Evolutionary conservation across 306 rosid genomes (phyloP), one percentile per base, ranked within the genome.

Genomic region (Phaseolus lunatus): DNA sequence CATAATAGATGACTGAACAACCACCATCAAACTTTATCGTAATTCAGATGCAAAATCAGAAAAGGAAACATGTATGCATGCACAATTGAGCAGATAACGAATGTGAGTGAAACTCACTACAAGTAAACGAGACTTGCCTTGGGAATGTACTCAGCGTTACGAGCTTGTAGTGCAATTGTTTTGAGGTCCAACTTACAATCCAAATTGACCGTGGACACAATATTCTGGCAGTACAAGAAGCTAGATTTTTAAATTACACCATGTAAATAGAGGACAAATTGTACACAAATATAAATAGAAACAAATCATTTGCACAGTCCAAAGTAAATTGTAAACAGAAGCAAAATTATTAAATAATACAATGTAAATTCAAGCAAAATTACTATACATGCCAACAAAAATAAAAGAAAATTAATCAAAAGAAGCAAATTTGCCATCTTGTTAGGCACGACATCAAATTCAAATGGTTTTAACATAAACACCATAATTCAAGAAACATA

Each of bases 121-220:
- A 31, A 5, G 35, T 31, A 31, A 31, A 31, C 6, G 35, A 31
- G 5, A 82, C 91, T 61, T 87, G 85, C 98, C 93, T 90, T 95
- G 72, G 99, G 99, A 86, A 90, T 95, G 89, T 95, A 95, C 86
- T 95, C 97, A 19, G 99, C 97, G 84, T 92, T 95, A 81, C 96
- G 94, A 74, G 99, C 99, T 82, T 88, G 96, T 26, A 90, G 86
- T 6, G 97, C 97, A 81, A 95, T 95, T 69, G 91, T 80, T 87
- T 95, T 92, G 2, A 95, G 97, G 84, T 95, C 97, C 87, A 95
- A 83, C 84, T 90, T 95, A 85, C 97, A 92, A 73, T 95, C 97
- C 85, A 95, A 83, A 84, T 92, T 90, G 50, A 95, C 99, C 0
- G 99, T 95, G 50, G 99, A 95, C 68, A 95, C 99, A 73, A 92